Evolutionary conservation across 106 monocot genomes (phyloP).

Genomic region (Chionographis japonica): DNA sequence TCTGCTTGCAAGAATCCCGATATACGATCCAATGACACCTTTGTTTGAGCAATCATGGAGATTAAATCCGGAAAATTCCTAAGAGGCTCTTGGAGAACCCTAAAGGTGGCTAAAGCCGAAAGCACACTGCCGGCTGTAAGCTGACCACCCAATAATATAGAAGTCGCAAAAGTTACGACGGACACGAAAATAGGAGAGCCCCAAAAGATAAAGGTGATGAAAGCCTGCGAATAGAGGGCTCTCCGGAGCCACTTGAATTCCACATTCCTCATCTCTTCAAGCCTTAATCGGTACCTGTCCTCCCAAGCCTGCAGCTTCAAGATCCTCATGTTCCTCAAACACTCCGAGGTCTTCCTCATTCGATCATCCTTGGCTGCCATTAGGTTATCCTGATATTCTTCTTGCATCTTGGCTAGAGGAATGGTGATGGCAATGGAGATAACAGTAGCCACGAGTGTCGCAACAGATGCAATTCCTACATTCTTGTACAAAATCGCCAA

Average conservation of each 20-base stretch:
- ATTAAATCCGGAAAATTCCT: conserved; percentile 93
- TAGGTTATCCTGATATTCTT: conserved; percentile 82
- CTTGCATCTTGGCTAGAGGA: conserved; percentile 86
- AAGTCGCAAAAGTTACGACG: conserved; percentile 79
- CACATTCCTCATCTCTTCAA: conserved; percentile 84
- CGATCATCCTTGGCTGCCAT: conserved; percentile 96
- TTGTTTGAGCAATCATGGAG: conserved; percentile 91
- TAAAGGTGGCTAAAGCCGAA: conserved; percentile 89
- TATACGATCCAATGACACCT: conserved; percentile 83
- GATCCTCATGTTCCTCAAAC: conserved; percentile 94
- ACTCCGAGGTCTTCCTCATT: conserved; percentile 96
- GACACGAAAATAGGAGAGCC: conserved; percentile 94
- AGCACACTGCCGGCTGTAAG: conserved; percentile 90
- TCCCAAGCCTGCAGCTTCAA: conserved; percentile 98
- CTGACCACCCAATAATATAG: conserved; percentile 63
- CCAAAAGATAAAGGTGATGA: conserved; percentile 93
- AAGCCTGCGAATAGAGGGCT: conserved; percentile 76
- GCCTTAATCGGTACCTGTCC: conserved; percentile 58
- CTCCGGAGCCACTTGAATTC: conserved; percentile 78
- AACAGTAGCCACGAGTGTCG: conserved; percentile 63
- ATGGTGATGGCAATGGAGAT: conserved; percentile 78
- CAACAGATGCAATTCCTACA: conserved; percentile 74
- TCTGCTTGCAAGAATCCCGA: conserved; percentile 70
- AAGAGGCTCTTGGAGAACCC: conserved; percentile 91
- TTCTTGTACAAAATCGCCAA: conserved; percentile 80